Conservation (phyloP, 441 rosid genomes). For the Viola pubescens region DNA sequence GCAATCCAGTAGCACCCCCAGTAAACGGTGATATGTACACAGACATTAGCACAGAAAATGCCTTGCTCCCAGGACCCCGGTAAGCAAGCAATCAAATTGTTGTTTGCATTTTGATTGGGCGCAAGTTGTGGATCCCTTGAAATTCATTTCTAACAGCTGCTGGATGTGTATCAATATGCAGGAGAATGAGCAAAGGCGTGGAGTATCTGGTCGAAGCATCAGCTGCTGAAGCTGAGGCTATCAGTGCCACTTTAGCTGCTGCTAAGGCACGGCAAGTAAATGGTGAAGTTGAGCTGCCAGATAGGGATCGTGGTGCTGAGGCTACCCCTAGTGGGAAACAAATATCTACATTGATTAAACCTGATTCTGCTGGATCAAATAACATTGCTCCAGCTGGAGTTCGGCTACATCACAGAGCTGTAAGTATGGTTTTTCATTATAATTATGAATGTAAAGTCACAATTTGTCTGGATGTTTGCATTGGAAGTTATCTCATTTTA, state of each 20-base stretch:
- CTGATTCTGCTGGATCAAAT: conserved; percentile 59
- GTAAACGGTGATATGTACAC: conserved; percentile 84
- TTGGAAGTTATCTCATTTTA: conserved; percentile 11
- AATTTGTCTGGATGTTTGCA: neutral
- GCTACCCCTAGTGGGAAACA: conserved; percentile 94
- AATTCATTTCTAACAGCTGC: conserved; percentile 8
- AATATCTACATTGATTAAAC: conserved; percentile 54
- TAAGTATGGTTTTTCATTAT: conserved; percentile 32
- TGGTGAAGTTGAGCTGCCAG: conserved; percentile 86
- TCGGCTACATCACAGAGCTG: conserved; percentile 94
- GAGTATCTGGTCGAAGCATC: conserved; percentile 97
- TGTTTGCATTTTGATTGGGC: conserved; percentile 6
- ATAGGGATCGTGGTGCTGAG: conserved; percentile 83
- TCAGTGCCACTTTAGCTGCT: conserved; percentile 91
- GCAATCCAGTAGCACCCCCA: conserved; percentile 91
- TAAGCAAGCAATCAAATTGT: conserved; percentile 24
- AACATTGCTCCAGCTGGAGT: conserved; percentile 67
- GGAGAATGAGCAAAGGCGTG: conserved; percentile 87
- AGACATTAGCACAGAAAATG: conserved; percentile 93
- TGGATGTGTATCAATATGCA: conserved; percentile 27
- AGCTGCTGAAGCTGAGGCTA: conserved; percentile 99
- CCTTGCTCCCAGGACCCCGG: conserved; percentile 71
- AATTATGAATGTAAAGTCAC: neutral
- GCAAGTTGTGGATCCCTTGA: neutral
- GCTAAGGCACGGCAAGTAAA: conserved; percentile 93